phyloP scores from a whole-genome alignment of 2,329 filamentous ascomycete species.

The Pseudogymnoascus sp. region DNA sequence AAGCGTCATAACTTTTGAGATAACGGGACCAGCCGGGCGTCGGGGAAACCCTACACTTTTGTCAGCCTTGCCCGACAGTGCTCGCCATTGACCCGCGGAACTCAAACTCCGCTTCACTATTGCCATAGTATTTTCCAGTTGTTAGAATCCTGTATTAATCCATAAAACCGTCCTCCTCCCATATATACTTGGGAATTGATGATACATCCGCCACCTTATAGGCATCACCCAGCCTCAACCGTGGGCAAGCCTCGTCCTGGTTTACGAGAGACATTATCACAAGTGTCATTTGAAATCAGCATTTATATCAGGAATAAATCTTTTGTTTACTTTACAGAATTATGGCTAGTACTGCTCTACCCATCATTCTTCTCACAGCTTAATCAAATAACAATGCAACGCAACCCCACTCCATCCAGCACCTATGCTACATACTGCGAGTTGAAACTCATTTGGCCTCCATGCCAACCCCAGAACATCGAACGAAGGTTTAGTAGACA shows the following conservation, averaged over 20 bases:
- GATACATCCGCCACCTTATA: neutral
- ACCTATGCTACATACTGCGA: conserved; percentile 12
- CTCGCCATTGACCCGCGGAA: neutral
- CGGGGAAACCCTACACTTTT: conserved; percentile 4
- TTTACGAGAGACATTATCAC: neutral
- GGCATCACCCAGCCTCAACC: neutral
- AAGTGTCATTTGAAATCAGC: neutral
- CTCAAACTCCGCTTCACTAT: neutral
- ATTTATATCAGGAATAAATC: neutral
- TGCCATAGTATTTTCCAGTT: neutral
- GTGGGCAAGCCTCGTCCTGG: neutral
- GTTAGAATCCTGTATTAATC: neutral
- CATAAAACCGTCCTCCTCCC: neutral
- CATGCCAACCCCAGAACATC: conserved; percentile 9
- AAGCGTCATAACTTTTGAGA: neutral
- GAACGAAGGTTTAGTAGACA: conserved; percentile 56
- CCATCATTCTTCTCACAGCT: conserved; percentile 10
- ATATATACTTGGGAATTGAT: neutral
- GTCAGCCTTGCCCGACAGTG: neutral
- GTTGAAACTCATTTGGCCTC: conserved; percentile 5
- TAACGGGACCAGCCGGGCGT: neutral
- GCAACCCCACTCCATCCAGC: conserved; percentile 9
- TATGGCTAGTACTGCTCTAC: conserved; percentile 8
- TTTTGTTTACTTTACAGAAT: conserved; percentile 9
- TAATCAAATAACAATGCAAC: conserved; percentile 7